Conservation (phyloP, 257 asterid species). For the Capsicum rhomboideum region DNA sequence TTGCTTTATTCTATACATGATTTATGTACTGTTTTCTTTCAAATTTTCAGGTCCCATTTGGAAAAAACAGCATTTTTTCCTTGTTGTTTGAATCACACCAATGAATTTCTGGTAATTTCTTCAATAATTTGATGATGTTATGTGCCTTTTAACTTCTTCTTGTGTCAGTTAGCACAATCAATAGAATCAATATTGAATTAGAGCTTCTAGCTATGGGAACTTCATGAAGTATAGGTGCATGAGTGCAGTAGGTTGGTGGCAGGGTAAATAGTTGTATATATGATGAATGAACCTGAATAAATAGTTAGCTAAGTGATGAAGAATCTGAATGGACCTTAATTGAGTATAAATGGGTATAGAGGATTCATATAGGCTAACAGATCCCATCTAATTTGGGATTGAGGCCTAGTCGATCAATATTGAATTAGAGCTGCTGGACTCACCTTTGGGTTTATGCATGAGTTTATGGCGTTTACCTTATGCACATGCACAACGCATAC, state of each 20-base stretch:
- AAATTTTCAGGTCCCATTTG: slow-evolving; percentile 65
- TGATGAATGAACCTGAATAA: not conserved
- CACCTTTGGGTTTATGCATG: not conserved
- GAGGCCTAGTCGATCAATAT: not conserved
- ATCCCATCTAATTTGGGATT: not conserved
- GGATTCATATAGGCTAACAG: not conserved
- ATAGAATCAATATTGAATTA: not conserved
- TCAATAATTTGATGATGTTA: not conserved
- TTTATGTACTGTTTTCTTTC: not conserved
- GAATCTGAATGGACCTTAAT: not conserved
- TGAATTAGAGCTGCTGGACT: not conserved
- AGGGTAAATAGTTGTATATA: not conserved
- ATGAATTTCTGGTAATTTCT: slow-evolving; percentile 62
- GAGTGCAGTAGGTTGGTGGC: not conserved
- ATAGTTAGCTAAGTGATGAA: not conserved
- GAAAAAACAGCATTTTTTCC: slow-evolving; percentile 91
- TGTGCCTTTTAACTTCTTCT: not conserved
- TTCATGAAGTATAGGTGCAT: not conserved
- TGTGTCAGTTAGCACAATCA: not conserved
- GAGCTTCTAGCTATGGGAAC: not conserved
- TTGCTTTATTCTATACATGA: not conserved
- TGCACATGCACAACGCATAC: not conserved
- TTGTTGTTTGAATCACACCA: slow-evolving; percentile 75
- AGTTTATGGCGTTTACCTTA: not conserved
- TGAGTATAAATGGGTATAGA: not conserved